Evolutionary conservation across 106 monocot species (phyloP).

Genomic region (Triglochin maritima): DNA sequence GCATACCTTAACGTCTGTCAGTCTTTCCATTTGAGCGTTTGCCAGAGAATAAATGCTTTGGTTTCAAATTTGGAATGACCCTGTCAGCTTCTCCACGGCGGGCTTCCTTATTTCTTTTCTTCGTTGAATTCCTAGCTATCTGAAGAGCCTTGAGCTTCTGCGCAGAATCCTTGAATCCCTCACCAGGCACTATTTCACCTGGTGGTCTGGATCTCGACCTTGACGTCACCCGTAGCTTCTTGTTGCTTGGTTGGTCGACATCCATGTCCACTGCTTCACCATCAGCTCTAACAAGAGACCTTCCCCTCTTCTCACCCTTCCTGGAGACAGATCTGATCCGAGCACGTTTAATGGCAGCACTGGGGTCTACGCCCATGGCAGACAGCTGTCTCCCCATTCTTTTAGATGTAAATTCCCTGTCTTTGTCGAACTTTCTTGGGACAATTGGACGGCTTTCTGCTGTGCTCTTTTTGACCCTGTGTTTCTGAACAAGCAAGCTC

Average conservation of each 20-base stretch:
- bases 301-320: constrained; percentile 54
- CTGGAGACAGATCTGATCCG: constrained; percentile 42
- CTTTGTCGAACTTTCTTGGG: constrained; percentile 79
- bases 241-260: constrained; percentile 47
- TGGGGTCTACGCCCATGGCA: constrained; percentile 60
- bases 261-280: constrained; percentile 38
- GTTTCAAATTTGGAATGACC: constrained; percentile 82
- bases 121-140: constrained; percentile 50
- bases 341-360: constrained; percentile 56
- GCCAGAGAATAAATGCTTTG: constrained; percentile 92
- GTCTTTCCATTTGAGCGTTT: constrained; percentile 84
- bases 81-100: constrained; percentile 83
- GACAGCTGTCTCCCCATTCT: constrained; percentile 92
- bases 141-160: constrained; percentile 68
- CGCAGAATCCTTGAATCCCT: constrained; percentile 82
- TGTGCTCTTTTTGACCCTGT: constrained; percentile 88
- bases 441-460: constrained; percentile 88
- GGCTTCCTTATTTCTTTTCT: constrained; percentile 69
- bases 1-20: constrained; percentile 34
- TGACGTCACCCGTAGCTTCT: constrained; percentile 34
- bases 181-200: constrained; percentile 67
- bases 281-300: constrained; percentile 35
- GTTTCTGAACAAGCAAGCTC: constrained; percentile 68
- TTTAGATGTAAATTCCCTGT: constrained; percentile 56
- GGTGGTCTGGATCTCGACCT: constrained; percentile 50